Evolutionary conservation across 2,329 filamentous ascomycete genomes (phyloP).

Genomic region (Exophiala bonariae): DNA sequence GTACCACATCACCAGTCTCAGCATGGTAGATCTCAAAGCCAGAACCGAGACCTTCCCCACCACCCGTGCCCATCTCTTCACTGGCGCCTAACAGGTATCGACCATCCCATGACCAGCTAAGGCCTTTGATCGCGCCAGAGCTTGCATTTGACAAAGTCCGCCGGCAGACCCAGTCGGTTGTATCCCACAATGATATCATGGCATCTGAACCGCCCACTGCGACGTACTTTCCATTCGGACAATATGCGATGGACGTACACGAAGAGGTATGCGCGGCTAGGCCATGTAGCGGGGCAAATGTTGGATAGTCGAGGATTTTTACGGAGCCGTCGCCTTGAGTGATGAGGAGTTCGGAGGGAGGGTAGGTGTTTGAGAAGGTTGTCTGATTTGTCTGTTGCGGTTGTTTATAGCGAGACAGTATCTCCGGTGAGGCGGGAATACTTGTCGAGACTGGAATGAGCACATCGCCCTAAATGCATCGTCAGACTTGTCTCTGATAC

Average conservation of each 20-base stretch:
- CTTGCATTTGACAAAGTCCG: constrained; percentile 47
- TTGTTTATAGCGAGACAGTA: constrained; percentile 45
- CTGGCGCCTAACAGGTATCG: constrained; percentile 49
- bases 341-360: constrained; percentile 51
- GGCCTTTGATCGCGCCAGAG: constrained; percentile 46
- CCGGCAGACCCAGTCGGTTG: constrained; percentile 51
- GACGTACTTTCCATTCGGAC: constrained; percentile 49
- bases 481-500: constrained; percentile 6
- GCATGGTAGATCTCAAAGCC: constrained; percentile 52
- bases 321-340: constrained; percentile 52
- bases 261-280: constrained; percentile 51
- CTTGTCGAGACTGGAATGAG: constrained; percentile 47
- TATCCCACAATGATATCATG: constrained; percentile 53
- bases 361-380: constrained; percentile 46
- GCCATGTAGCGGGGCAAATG: constrained; percentile 44
- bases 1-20: constrained; percentile 49
- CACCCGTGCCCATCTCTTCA: constrained; percentile 46
- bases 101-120: constrained; percentile 53
- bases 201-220: constrained; percentile 51
- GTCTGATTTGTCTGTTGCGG: constrained; percentile 50
- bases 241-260: constrained; percentile 46
- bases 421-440: constrained; percentile 38
- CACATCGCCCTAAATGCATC: constrained; percentile 42
- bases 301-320: constrained; percentile 49
- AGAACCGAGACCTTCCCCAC: constrained; percentile 30